Conservation (phyloP, 768 basidiomycete genomes). For the button mushroom (Agaricus bisporus) region DNA sequence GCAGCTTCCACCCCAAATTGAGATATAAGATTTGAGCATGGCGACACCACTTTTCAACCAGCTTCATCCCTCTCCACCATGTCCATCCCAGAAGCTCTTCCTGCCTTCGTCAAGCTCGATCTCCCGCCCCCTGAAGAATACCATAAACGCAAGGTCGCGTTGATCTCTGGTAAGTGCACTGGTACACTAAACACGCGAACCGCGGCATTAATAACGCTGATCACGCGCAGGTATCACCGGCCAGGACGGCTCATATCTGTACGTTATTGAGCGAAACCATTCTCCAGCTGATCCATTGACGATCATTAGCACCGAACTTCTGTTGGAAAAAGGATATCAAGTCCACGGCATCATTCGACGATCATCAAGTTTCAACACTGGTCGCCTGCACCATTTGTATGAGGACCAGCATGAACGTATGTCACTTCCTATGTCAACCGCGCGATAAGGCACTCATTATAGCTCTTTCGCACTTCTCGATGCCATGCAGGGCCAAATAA, state of each 20-base stretch:
- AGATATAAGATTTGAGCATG: too few relatives aligned
- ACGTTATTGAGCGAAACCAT: slow-evolving; percentile 21
- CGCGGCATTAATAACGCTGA: not conserved
- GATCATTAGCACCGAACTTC: slow-evolving; percentile 63
- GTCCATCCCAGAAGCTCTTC: slow-evolving; percentile 34
- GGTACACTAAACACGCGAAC: not conserved
- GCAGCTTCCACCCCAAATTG: too few relatives aligned
- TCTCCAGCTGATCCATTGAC: not conserved
- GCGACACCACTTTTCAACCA: too few relatives aligned
- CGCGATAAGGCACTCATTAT: not conserved
- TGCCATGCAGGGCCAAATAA: slow-evolving; percentile 52
- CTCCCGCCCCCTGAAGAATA: slow-evolving; percentile 79
- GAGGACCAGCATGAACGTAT: slow-evolving; percentile 88
- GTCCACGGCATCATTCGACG: slow-evolving; percentile 96
- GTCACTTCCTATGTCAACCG: slow-evolving; percentile 18
- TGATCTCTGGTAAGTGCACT: slow-evolving; percentile 89
- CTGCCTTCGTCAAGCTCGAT: slow-evolving; percentile 44
- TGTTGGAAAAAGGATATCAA: slow-evolving; percentile 83
- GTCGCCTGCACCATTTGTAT: slow-evolving; percentile 89
- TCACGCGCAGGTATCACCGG: slow-evolving; percentile 76
- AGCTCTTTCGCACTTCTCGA: not conserved
- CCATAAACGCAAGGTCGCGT: slow-evolving; percentile 85
- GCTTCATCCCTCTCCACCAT: slow-evolving; percentile 19
- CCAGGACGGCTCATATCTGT: slow-evolving; percentile 95
- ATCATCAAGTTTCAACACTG: slow-evolving; percentile 97